Evolutionary conservation across 2,329 filamentous ascomycete species (phyloP).

Genomic region (Teratosphaeria pseudoeucalypti): DNA sequence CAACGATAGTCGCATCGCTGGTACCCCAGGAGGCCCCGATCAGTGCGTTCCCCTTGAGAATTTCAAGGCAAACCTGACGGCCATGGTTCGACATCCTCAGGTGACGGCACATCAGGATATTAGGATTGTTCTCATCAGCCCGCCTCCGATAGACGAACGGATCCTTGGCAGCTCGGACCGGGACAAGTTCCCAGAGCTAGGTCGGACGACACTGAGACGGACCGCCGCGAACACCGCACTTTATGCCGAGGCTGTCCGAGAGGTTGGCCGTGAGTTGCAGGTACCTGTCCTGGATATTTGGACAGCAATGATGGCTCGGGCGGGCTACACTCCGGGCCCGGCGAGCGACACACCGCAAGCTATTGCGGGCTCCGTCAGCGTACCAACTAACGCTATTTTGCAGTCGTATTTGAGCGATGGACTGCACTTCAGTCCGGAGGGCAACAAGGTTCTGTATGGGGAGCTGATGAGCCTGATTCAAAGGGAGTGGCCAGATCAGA

Average conservation of each 20-base stretch:
- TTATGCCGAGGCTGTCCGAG: conserved; percentile 56
- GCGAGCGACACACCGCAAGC: conserved; percentile 30
- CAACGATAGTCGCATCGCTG: conserved; percentile 70
- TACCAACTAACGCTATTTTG: conserved; percentile 47
- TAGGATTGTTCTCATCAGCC: conserved; percentile 66
- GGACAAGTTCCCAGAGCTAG: conserved; percentile 5
- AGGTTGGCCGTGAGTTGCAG: conserved; percentile 46
- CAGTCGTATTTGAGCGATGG: conserved; percentile 46
- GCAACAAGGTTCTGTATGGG: conserved; percentile 46
- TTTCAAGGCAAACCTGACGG: conserved; percentile 62
- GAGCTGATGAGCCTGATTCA: conserved; percentile 44
- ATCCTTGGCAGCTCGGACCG: conserved; percentile 9
- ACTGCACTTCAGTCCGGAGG: conserved; percentile 47
- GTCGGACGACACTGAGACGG: conserved; percentile 26
- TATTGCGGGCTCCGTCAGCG: conserved; percentile 44
- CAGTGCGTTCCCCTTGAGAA: conserved; percentile 71
- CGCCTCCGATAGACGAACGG: conserved; percentile 49
- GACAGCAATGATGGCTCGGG: conserved; percentile 60
- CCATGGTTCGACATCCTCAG: conserved; percentile 61
- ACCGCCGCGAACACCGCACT: conserved; percentile 51
- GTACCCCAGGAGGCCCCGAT: conserved; percentile 41
- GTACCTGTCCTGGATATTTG: conserved; percentile 70
- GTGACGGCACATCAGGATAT: conserved; percentile 57
- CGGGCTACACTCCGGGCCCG: conserved; percentile 35
- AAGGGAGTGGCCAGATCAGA: conserved; percentile 44